Percentiles rank a stretch among this genome's conserved stretches.
phyloP scores from a whole-genome alignment of 2,329 filamentous ascomycete genomes.

The Orbilia oligospora region DNA sequence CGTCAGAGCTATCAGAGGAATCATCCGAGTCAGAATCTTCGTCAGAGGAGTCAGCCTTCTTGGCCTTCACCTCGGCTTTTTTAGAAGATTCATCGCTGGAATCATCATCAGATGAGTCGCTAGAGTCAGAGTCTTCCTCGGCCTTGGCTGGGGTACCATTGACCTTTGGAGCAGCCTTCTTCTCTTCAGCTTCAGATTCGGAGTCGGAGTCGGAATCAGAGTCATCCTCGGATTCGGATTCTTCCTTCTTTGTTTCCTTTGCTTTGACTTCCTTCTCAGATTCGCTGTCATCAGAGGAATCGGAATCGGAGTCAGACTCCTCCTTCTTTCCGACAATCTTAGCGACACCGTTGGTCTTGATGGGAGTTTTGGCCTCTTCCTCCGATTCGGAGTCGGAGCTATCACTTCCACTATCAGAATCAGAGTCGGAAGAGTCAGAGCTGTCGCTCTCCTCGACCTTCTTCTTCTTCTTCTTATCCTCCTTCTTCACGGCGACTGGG shows the following conservation, averaged over 20 bases:
- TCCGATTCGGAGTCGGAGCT: slow-evolving; percentile 66
- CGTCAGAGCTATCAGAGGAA: slow-evolving; percentile 65
- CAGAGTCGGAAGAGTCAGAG: slow-evolving; percentile 62
- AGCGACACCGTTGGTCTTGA: slow-evolving; percentile 66
- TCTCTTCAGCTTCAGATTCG: slow-evolving; percentile 65
- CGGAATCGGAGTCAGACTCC: slow-evolving; percentile 32
- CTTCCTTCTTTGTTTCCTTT: slow-evolving; percentile 34
- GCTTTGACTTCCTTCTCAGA: slow-evolving; percentile 64
- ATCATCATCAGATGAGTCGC: slow-evolving; percentile 64
- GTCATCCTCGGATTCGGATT: slow-evolving; percentile 14
- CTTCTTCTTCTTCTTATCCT: slow-evolving; percentile 64
- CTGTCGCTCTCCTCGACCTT: slow-evolving; percentile 65
- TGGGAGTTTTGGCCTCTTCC: slow-evolving; percentile 63
- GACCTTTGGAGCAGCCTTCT: slow-evolving; percentile 61
- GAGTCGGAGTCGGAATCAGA: slow-evolving; percentile 48
- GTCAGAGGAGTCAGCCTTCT: slow-evolving; percentile 65
- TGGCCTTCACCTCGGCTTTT: slow-evolving; percentile 65
- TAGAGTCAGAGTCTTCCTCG: slow-evolving; percentile 49
- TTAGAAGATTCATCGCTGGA: slow-evolving; percentile 63
- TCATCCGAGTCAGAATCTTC: slow-evolving; percentile 67
- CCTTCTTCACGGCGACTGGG: slow-evolving; percentile 63
- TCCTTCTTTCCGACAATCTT: slow-evolving; percentile 65
- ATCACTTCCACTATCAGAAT: slow-evolving; percentile 66
- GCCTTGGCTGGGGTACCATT: slow-evolving; percentile 64
- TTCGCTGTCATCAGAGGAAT: slow-evolving; percentile 62